phyloP scores from a whole-genome alignment of 768 basidiomycete genomes.

The Tulasnella sp. region DNA sequence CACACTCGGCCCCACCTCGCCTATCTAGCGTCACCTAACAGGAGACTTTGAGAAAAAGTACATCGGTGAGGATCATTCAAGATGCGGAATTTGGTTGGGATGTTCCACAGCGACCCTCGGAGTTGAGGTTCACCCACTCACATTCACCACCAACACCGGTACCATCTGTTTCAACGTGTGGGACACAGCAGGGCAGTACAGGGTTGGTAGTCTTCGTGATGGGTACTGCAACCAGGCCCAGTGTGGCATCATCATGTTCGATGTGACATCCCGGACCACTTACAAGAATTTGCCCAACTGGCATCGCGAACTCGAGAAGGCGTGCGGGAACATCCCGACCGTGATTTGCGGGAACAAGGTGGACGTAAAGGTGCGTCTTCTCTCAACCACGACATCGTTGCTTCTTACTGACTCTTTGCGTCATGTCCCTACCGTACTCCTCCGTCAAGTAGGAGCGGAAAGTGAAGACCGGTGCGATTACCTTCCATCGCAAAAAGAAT shows the following conservation, averaged over 20 bases:
- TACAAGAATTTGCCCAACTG: conserved; percentile 99
- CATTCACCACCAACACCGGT: conserved; percentile 96
- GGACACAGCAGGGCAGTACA: conserved; percentile 99
- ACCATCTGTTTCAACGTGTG: conserved; percentile 99
- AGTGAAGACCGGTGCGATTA: conserved; percentile 97
- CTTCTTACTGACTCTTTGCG: no score
- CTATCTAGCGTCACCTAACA: conserved; percentile 81
- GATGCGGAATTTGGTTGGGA: no score
- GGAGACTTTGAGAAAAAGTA: conserved; percentile 99
- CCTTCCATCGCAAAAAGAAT: conserved; percentile 99
- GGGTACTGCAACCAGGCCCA: conserved; percentile 97
- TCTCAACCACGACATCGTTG: background rate
- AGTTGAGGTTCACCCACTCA: conserved; percentile 96
- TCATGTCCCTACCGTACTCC: background rate
- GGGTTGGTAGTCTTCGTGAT: conserved; percentile 97
- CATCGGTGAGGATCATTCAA: conserved; percentile 54
- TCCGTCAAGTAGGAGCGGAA: conserved; percentile 78
- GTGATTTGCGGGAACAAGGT: conserved; percentile 99
- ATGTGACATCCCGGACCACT: conserved; percentile 97
- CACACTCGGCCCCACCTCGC: conserved; percentile 33
- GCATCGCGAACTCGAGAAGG: conserved; percentile 99
- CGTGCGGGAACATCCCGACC: conserved; percentile 99
- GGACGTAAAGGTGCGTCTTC: conserved; percentile 78
- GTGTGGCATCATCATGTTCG: conserved; percentile 99
- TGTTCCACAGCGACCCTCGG: conserved; percentile 77